Percentiles rank a stretch among this genome's conserved stretches.
Conservation (phyloP, 108 stramenopile species). For the Pseudonitzschia multiseries region DNA sequence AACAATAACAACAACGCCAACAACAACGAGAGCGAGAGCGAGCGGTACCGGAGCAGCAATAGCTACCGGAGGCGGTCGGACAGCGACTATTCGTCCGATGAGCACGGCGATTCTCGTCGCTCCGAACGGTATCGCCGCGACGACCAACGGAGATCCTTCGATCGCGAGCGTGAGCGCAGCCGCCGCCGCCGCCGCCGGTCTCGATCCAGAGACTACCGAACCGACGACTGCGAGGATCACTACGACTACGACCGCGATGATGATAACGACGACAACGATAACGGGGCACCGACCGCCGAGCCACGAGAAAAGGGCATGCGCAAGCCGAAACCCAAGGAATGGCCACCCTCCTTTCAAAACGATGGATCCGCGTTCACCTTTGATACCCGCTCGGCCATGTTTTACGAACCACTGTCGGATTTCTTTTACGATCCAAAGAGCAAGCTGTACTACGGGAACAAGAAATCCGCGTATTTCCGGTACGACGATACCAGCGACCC, state of each 20-base stretch:
- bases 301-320: background rate
- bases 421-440: conserved; percentile 87
- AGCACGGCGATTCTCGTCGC: background rate
- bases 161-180: background rate
- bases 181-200: background rate
- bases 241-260: background rate
- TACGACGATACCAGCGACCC: conserved; percentile 41
- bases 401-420: conserved; percentile 71
- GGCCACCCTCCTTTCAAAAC: conserved; percentile 78
- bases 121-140: background rate
- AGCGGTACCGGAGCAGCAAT: background rate
- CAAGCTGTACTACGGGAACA: conserved; percentile 74
- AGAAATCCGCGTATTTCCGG: conserved; percentile 57
- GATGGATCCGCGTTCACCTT: conserved; percentile 71
- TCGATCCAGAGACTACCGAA: background rate
- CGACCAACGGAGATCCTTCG: background rate
- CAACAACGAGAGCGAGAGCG: background rate
- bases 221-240: background rate
- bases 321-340: conserved; percentile 29
- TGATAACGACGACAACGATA: conserved; percentile 6
- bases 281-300: background rate
- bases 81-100: conserved; percentile 1
- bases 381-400: conserved; percentile 75
- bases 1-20: background rate
- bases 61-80: background rate